phyloP scores from a whole-genome alignment of 78 protist species.

The Thecamonas trahens region DNA sequence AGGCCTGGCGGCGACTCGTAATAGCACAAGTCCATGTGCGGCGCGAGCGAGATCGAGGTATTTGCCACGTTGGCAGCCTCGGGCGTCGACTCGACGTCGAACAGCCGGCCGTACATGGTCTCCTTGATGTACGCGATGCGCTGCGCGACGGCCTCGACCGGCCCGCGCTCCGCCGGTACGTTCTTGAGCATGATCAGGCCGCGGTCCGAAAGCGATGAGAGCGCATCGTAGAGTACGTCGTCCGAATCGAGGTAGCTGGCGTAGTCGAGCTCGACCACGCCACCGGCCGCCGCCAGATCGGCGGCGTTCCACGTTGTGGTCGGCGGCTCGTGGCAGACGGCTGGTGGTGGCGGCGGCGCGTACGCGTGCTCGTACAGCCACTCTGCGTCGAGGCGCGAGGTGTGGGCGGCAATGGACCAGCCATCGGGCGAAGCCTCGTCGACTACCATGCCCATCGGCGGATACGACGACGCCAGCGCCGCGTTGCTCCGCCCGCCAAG shows the following conservation, averaged over 20 bases:
- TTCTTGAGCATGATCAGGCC: background rate
- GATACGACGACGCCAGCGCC: too few species aligned
- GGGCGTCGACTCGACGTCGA: constrained; percentile 3
- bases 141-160: background rate
- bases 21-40: constrained; percentile 1
- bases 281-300: too few species aligned
- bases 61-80: constrained; percentile 4
- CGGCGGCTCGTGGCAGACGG: too few species aligned
- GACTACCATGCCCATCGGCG: too few species aligned
- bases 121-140: background rate
- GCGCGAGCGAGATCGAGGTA: background rate
- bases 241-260: background rate
- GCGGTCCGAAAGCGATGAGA: background rate
- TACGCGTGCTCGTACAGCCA: too few species aligned
- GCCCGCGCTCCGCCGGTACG: background rate
- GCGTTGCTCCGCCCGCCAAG: too few species aligned
- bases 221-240: background rate
- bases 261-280: background rate
- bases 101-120: constrained; percentile 3
- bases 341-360: too few species aligned
- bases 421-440: too few species aligned
- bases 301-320: too few species aligned
- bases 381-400: too few species aligned
- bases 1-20: constrained; percentile 9
- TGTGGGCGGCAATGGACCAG: too few species aligned